These are phyloP conservation scores for Rhizopogon vulgaris DNA, from an alignment of 768 basidiomycete genomes.

Conservation along the genomic window DNA sequence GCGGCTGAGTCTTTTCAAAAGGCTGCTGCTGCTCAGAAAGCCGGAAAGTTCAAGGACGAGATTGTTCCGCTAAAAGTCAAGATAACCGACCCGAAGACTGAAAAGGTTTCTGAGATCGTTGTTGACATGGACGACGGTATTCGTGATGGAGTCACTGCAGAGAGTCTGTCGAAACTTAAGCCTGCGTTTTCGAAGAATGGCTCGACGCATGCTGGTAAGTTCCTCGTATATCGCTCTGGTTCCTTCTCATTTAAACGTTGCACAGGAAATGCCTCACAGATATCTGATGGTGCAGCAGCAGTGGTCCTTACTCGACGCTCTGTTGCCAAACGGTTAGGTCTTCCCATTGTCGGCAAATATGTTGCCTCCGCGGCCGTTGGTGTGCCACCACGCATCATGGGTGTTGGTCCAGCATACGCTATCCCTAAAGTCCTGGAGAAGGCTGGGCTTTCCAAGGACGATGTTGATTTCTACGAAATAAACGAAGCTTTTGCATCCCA, in stretches of 20 bases:
- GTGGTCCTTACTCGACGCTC: slow-evolving; percentile 79
- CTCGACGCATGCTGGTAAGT: slow-evolving; percentile 63
- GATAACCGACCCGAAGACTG: slow-evolving; percentile 67
- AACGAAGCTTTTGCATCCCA: slow-evolving; percentile 89
- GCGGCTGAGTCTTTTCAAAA: slow-evolving; percentile 82
- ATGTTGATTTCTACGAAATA: slow-evolving; percentile 89
- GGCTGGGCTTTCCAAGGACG: slow-evolving; percentile 56
- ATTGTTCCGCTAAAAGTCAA: slow-evolving; percentile 76
- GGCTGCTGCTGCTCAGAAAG: slow-evolving; percentile 73
- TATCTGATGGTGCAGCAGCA: slow-evolving; percentile 90
- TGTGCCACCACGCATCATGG: slow-evolving; percentile 86
- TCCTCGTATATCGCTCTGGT: not conserved
- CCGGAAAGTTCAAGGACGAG: slow-evolving; percentile 77
- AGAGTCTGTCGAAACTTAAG: slow-evolving; percentile 75
- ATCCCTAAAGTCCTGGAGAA: slow-evolving; percentile 70
- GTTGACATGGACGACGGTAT: slow-evolving; percentile 85
- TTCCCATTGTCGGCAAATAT: slow-evolving; percentile 87
- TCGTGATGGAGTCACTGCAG: slow-evolving; percentile 75
- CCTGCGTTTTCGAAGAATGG: slow-evolving; percentile 79
- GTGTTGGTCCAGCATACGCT: slow-evolving; percentile 85
- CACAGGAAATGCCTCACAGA: slow-evolving; percentile 75
- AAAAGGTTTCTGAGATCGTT: slow-evolving; percentile 56
- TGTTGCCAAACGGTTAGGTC: slow-evolving; percentile 71
- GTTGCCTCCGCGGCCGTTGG: slow-evolving; percentile 65
- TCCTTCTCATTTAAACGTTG: not conserved